Evolutionary conservation across 352 stramenopile species (phyloP), one percentile per base, ranked within the genome.

Genomic region (Globisporangium camurandrum): DNA sequence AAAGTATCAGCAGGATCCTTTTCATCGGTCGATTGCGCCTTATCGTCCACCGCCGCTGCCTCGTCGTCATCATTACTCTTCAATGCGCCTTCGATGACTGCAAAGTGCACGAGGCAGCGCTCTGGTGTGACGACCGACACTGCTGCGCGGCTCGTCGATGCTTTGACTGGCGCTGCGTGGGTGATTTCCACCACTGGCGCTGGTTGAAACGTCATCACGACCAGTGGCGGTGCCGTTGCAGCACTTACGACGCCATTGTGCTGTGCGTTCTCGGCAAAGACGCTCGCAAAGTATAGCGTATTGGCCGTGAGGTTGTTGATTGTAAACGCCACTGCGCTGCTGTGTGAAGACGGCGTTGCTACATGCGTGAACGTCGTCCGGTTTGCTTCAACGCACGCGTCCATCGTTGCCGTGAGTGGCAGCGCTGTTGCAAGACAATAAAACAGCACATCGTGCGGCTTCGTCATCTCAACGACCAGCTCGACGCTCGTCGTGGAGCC

Each of bases 261-360:
- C n/a, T 49, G 47, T 3, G 46, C 52, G 51, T 74, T 92, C 53
- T 84, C 75, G 9, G 81, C 64, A 27, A 75, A 86, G 24, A 88
- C 24, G 36, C 59, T 60, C 6, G 85, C 48, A 4, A 42, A 33
- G 28, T 83, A 84, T 14, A 42, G n/a, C 0, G 55, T 68, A 51
- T 83, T 61, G 59, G 82, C 61, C 12, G 58, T 75, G n/a, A 92
- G 56, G 48, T 88, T 86, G 2, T 42, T 59, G 3, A 88, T 28
- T 14, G 49, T 53, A 48, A 84, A 77, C 9, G 49, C 56, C 34
- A 85, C 71, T 1, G 52, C 41, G 11, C 62, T 62, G 16, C 40
- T 44, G 2, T 22, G 14, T 60, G 60, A 5, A 47, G 56, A 0
- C 54, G 31, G 31, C 54, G 28, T 30, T 80, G 56, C n/a, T n/a